Evolutionary conservation across 441 rosid species (phyloP), one percentile per base, ranked within the genome.

Genomic region (Mallotus japonicus): DNA sequence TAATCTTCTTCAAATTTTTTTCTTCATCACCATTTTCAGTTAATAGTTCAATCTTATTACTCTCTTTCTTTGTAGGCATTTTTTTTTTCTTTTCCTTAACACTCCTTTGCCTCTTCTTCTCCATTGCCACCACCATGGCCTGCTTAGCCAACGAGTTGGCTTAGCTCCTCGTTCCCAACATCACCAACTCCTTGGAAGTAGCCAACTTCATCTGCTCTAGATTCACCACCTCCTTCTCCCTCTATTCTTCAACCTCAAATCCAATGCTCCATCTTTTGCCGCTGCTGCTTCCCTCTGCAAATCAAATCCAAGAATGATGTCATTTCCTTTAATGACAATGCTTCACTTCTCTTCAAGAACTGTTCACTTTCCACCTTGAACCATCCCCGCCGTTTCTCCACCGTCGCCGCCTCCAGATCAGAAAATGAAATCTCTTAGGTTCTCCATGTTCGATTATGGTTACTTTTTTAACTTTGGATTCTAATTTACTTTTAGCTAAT

Each of bases 351-450:
- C 7, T 65, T 44, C 57, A 17, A 11, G 0, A 16, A 63, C 0
- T 24, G 46, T 28, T 47, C 78, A 11, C 17, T 77, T 42, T 69
- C 73, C 11, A 7, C 59, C 2, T 54, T 17, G 0, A 75, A 72
- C 20, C 77, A 64, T 8, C 79, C 74, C 34, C 79, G 73, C 34
- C n/a, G 17, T 72, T 75, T 74, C 51, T 70, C 74, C 69, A 4
- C 80, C 68, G 59, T 65, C 66, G 61, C 83, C 60, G 76, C 85
- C 19, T 80, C 84, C 16, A 70, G 67, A 67, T 19, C 82, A 13
- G 78, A 67, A 4, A 47, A 55, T 55, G 59, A 40, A 19, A 55
- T n/a, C 19, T 6, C 60, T 4, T 53, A 76, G 71, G 13, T 42
- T 74, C 82, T 1, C 37, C 79, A 53, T 80, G 72, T 22, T 83